Base-by-base conservation (phyloP, 1,284 basidiomycete genomes). In the Puccinia hordei region DNA sequence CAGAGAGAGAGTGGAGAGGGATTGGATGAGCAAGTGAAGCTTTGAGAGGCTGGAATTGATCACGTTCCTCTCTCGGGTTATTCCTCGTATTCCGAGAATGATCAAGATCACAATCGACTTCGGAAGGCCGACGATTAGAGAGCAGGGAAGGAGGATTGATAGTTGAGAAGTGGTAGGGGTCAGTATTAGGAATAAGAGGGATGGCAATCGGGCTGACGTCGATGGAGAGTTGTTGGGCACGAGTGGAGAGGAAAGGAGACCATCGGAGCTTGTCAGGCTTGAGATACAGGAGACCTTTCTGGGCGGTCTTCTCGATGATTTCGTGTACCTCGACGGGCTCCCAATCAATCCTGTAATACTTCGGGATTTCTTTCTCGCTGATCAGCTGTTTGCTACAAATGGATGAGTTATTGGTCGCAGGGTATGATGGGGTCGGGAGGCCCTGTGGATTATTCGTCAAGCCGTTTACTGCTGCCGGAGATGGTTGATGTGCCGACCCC, bases 201-300 rank as follows among this genome's bases (percentile, higher is more conserved):
- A 74, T 74, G 15, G 44, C 57, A 9, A 63, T 76, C 17, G 61
- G 74, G 22, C 61, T 49, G 8, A 76, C 8, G 46, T 76, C 74
- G 33, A 66, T 66, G 8, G 53, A 55, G 6, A 76, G 24, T 6
- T 44, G 27, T 44, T 49, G 33, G 13, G 46, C 53, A 27, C 53
- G 46, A 6, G 61, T 38, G 35, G 66, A 63, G 24, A 97, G 87
- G 87, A 97, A 98, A 6, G 96, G 96, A 82, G 92, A 95, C 93
- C 97, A 99, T 84, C 94, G 94, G 82, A 99, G 88, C 85, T 91
- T 91, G 84, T 95, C 93, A 0, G 94, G 91, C 82, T 90, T 90
- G 73, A 99, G 88, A 83, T 87, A 89, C 81, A 95, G 84, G 84
- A 95, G 92, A 0, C 91, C 92, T 86, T 96, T 98, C 27, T 87